phyloP scores from a whole-genome alignment of 768 basidiomycete species.

The Favolaschia claudopus region DNA sequence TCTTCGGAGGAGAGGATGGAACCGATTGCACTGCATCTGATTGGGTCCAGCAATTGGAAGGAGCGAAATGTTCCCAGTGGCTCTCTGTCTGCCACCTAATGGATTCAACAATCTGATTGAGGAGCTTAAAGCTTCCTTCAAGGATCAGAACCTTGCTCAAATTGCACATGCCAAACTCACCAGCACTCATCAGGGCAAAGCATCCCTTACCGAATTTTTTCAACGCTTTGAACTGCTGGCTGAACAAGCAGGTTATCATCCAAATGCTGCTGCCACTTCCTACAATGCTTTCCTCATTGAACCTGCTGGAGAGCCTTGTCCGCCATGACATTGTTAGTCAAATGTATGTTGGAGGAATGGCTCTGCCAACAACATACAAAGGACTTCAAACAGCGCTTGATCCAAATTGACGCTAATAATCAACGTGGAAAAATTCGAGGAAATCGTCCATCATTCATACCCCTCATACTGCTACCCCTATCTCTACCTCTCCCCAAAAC shows the following conservation, averaged over 20 bases:
- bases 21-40: background rate
- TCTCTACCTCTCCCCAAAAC: too few relatives aligned
- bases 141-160: background rate
- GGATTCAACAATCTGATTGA: background rate
- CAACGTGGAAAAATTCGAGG: background rate
- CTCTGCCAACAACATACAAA: background rate
- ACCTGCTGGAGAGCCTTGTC: background rate
- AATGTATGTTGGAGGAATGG: slow-evolving; percentile 8
- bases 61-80: background rate
- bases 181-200: slow-evolving; percentile 3
- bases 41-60: background rate
- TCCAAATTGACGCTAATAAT: background rate
- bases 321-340: background rate
- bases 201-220: background rate
- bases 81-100: background rate
- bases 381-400: background rate
- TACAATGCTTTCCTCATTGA: background rate
- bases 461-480: too few relatives aligned
- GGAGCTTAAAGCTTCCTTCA: background rate
- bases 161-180: slow-evolving; percentile 1
- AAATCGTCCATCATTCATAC: background rate
- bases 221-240: slow-evolving; percentile 7
- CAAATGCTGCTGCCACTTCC: background rate
- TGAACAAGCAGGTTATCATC: background rate
- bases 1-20: too few relatives aligned